These are phyloP conservation scores for Rhizophora apiculata DNA, from an alignment of 345 rosid species.

Conservation along the genomic window DNA sequence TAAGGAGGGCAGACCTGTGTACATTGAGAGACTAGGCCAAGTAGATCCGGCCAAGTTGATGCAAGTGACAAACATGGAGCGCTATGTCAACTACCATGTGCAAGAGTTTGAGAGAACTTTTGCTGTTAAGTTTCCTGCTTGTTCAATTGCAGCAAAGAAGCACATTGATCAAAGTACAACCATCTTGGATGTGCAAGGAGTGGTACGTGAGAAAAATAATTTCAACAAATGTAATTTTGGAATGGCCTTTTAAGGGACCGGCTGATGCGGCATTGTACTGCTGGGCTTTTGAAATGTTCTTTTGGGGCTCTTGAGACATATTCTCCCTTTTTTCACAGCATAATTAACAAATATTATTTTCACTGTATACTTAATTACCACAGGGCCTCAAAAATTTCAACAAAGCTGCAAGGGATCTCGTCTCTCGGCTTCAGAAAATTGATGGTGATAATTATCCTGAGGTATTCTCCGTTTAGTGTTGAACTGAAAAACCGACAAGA, in stretches of 20 bases:
- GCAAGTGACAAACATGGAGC: slow-evolving; percentile 93
- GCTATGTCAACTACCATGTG: slow-evolving; percentile 87
- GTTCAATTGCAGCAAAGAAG: slow-evolving; percentile 79
- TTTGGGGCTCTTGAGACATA: not conserved
- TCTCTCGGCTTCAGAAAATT: slow-evolving; percentile 72
- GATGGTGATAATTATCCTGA: slow-evolving; percentile 97
- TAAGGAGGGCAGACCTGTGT: slow-evolving; percentile 89
- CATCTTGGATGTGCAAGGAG: slow-evolving; percentile 97
- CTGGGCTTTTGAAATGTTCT: not conserved
- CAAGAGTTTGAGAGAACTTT: slow-evolving; percentile 90
- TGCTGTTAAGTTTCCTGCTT: slow-evolving; percentile 73
- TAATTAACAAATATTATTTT: not conserved
- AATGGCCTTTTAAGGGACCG: not conserved
- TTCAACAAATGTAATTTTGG: not conserved
- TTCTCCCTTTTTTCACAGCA: not conserved
- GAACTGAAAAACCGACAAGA: not conserved
- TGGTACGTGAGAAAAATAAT: slow-evolving; percentile 50
- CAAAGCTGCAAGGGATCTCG: slow-evolving; percentile 89
- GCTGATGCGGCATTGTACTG: not conserved
- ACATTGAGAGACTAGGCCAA: slow-evolving; percentile 81
- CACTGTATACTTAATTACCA: slow-evolving; percentile 5
- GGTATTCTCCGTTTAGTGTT: slow-evolving; percentile 38
- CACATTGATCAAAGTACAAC: slow-evolving; percentile 96
- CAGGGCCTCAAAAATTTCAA: slow-evolving; percentile 91
- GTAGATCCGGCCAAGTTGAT: slow-evolving; percentile 81